Evolutionary conservation across 495 filamentous ascomycete species (phyloP), one percentile per base, ranked within the genome.

Genomic region (Lophiostoma macrostomum): DNA sequence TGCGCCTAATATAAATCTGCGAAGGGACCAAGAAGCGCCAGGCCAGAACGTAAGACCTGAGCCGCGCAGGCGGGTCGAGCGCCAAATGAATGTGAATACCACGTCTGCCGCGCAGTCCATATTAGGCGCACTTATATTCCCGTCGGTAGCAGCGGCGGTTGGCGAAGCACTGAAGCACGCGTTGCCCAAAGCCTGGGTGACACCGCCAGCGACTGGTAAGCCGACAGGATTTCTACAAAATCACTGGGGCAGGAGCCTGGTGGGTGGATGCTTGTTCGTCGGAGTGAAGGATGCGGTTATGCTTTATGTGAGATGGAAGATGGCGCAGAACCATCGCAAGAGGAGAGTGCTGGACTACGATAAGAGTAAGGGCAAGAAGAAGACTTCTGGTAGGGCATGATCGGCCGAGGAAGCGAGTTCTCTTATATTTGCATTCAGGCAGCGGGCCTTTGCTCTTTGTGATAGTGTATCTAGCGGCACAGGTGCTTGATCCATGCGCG

Each of bases 241-340:
- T 35, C 75, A 78, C 20, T 93, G 88, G 84, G 88, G 87, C 6
- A 76, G 88, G 41, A 93, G 85, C 58, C 73, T 93, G 2, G 76
- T 87, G 5, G 88, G 88, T 11, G 88, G 88, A 0, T 91, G 87
- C 66, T 72, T 88, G 36, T 90, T 87, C 57, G 82, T 91, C 37
- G 78, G 90, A 18, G 64, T 90, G 5, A 87, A 85, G 60, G 88
- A 95, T 67, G 84, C 80, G 4, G 70, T 90, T 44, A 71, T 82
- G 56, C 73, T 93, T 5, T 93, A 89, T 65, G 80, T 81, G 40
- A 80, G 85, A 59, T 91, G 86, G 73, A 80, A 80, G 63, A 70
- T 81, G 57, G 88, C 85, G 28, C 79, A 84, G 68, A 81, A 81
- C 45, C 82, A 85, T 70, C 71, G 76, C 41, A 74, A 78, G 37